These are phyloP conservation scores for Suillus luteus DNA, from an alignment of 768 basidiomycete species.

Conservation along the genomic window DNA sequence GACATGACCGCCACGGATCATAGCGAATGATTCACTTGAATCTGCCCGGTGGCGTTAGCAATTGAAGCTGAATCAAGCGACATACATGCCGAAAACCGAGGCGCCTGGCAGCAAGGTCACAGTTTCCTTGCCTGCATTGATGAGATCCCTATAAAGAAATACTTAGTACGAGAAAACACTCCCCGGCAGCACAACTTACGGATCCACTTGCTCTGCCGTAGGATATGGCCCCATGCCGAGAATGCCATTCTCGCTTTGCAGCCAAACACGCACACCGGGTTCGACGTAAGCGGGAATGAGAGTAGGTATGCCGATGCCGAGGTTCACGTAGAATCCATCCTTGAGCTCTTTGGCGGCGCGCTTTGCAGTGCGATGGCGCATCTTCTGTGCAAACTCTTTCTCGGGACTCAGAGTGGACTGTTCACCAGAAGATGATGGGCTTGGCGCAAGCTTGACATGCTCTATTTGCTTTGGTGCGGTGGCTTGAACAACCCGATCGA, in stretches of 20 bases:
- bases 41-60: constrained; percentile 43
- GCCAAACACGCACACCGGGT: constrained; percentile 77
- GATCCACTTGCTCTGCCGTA: constrained; percentile 74
- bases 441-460: constrained; percentile 63
- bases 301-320: constrained; percentile 92
- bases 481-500: constrained; percentile 84
- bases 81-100: constrained; percentile 78
- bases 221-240: constrained; percentile 92
- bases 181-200: constrained; percentile 51
- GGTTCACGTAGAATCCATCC: constrained; percentile 85
- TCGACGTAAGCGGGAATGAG: constrained; percentile 80
- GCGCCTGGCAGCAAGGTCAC: constrained; percentile 91
- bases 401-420: constrained; percentile 42
- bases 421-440: constrained; percentile 33
- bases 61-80: not conserved
- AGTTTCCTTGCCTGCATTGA: constrained; percentile 95
- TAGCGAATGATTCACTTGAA: constrained; percentile 92
- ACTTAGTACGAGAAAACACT: constrained; percentile 13
- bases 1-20: constrained; percentile 97
- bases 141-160: constrained; percentile 63
- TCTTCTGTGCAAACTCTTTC: constrained; percentile 53
- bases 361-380: constrained; percentile 76
- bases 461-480: constrained; percentile 80
- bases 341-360: constrained; percentile 89
- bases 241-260: constrained; percentile 91